Percentiles rank a stretch among this genome's conserved stretches.
Conservation (phyloP, 176 grass and related monocot species). For the Rhynchospora pubera region DNA sequence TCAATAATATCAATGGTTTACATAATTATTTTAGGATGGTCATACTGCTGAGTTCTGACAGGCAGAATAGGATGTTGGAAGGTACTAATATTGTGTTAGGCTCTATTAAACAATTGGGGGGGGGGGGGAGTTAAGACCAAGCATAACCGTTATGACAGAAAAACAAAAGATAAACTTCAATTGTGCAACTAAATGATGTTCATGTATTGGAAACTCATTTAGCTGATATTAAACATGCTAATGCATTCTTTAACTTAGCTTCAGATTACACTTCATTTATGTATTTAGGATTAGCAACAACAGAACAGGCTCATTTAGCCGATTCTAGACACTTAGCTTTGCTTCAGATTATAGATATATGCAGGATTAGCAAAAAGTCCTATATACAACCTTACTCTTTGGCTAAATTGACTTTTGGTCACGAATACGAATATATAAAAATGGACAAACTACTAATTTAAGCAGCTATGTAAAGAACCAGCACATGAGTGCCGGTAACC, state of each 20-base stretch:
- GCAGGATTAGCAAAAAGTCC: too few species aligned
- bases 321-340: too few species aligned
- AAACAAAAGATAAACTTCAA: not conserved
- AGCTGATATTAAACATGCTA: not conserved
- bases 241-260: not conserved
- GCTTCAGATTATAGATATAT: too few species aligned
- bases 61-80: not conserved
- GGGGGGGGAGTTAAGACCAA: not conserved
- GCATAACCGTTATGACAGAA: not conserved
- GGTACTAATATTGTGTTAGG: not conserved
- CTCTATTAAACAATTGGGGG: not conserved
- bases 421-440: not conserved
- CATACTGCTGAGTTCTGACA: not conserved
- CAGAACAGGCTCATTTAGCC: too few species aligned
- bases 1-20: not conserved
- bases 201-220: not conserved
- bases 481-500: not conserved
- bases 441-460: not conserved
- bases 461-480: not conserved
- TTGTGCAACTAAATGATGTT: not conserved
- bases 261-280: too few species aligned
- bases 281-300: not conserved
- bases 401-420: not conserved
- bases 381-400: not conserved
- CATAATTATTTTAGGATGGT: not conserved